phyloP scores from a whole-genome alignment of 1,139 yeast species.

The Kurtzmaniella quercitrusa region DNA sequence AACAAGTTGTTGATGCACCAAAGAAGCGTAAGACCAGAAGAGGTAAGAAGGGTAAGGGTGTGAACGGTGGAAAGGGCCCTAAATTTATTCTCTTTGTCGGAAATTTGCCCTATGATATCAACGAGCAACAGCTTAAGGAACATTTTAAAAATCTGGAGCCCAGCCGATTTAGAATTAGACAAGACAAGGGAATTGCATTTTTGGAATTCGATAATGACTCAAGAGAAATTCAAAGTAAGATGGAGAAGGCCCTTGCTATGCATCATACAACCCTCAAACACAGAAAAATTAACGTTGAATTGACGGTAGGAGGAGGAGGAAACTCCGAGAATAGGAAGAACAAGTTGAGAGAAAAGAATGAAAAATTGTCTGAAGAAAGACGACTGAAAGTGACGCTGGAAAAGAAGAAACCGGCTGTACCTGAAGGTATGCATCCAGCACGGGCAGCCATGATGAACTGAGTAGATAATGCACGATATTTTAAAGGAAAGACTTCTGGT shows the following conservation, averaged over 20 bases:
- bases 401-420: constrained; percentile 17
- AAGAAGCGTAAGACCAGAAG: constrained; percentile 76
- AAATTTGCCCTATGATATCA: constrained; percentile 72
- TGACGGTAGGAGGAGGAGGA: constrained; percentile 98
- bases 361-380: constrained; percentile 63
- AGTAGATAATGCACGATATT: constrained; percentile 4
- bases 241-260: constrained; percentile 77
- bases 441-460: constrained; percentile 42
- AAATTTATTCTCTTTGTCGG: constrained; percentile 89
- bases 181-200: constrained; percentile 89
- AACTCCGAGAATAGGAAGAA: constrained; percentile 66
- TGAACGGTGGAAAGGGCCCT: constrained; percentile 51
- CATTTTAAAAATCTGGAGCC: constrained; percentile 79
- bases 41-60: constrained; percentile 66
- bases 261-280: constrained; percentile 69
- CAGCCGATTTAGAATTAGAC: constrained; percentile 69
- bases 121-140: constrained; percentile 56
- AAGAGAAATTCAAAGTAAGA: constrained; percentile 65
- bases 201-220: constrained; percentile 71
- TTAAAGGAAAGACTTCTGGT: too few species aligned
- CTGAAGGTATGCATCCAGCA: constrained; percentile 55
- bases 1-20: constrained; percentile 13
- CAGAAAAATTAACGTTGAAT: constrained; percentile 86
- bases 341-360: constrained; percentile 78
- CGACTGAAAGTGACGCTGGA: constrained; percentile 44